Base-by-base conservation (phyloP, 164 flowering plant species). In the Liriodendron chinense region DNA sequence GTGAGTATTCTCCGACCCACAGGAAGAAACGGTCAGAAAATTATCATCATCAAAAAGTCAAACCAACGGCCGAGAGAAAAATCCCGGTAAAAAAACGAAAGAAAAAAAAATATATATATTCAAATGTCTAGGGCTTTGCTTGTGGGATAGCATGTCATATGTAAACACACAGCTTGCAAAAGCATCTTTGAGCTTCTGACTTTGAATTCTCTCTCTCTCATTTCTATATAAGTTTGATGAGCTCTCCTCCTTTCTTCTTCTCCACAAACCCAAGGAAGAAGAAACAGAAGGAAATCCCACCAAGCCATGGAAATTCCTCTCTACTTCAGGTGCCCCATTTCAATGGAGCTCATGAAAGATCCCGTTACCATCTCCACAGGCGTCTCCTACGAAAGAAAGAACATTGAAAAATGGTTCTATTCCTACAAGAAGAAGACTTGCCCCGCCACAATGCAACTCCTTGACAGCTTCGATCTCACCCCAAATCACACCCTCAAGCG, bases 281-380 rank as follows among this genome's bases (percentile, higher is more conserved):
- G 65, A 9, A 18, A 10, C n/a, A 78, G 74, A 59, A 59, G 13
- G 16, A 22, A 64, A 50, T 26, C 68, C 13, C 71, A 75, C 65
- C 73, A 70, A 49, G 20, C 71, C 53, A 83, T 74, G 82, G 89
- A 89, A 28, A 70, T 72, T 80, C 91, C 92, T 64, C 80, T 76
- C 14, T 72, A 83, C 81, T 91, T 91, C 80, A 82, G 84, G 57
- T 91, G 96, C 78, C 96, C 96, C 22, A 92, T 92, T 21, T 92
- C 97, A 47, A 82, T 90, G 89, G 91, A 89, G 85, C 57, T 88
- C 71, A 92, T 92, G 94, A 73, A 80, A 22, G 90, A 92, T 21
- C 94, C 96, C 0, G 96, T 92, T 0, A 88, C 87, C 18, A 79
- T 90, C 81, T 84, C 89, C 64, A 90, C 96, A 1, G 94, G 96